Percentiles rank a stretch among this genome's conserved stretches.
phyloP scores from a whole-genome alignment of 2,329 filamentous ascomycete genomes.

The Stagonosporopsis rhizophila region DNA sequence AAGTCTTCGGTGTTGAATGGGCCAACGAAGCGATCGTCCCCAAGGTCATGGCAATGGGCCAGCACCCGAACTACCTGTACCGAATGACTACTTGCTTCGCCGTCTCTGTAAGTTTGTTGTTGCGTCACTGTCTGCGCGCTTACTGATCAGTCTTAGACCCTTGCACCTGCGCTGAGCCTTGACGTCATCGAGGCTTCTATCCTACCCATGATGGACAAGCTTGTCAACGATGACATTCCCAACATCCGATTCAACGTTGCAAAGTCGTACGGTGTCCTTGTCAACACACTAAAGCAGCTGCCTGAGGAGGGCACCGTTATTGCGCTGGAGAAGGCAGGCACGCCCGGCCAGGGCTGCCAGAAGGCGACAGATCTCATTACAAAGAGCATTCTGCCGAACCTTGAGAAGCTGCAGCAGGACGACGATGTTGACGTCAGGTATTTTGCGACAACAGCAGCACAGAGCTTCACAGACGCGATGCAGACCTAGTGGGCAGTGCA shows the following conservation, averaged over 20 bases:
- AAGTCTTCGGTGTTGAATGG: constrained; percentile 98
- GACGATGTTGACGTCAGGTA: constrained; percentile 98
- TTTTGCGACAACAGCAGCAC: constrained; percentile 90
- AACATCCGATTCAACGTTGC: constrained; percentile 99
- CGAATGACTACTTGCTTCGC: constrained; percentile 99
- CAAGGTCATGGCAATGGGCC: constrained; percentile 98
- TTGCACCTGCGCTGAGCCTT: constrained; percentile 89
- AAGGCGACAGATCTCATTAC: constrained; percentile 81
- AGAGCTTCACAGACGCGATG: constrained; percentile 53
- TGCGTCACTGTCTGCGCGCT: constrained; percentile 1
- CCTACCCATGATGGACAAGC: constrained; percentile 93
- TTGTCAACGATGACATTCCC: constrained; percentile 92
- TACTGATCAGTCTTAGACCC: constrained; percentile 68
- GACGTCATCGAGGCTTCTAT: constrained; percentile 93
- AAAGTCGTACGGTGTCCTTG: constrained; percentile 91
- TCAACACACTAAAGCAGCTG: constrained; percentile 88
- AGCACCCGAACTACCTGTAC: constrained; percentile 98
- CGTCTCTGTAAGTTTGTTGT: constrained; percentile 76
- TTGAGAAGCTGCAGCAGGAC: constrained; percentile 96
- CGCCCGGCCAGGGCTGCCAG: constrained; percentile 66
- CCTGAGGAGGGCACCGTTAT: constrained; percentile 87
- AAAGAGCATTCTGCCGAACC: constrained; percentile 83
- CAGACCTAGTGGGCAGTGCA: constrained; percentile 43
- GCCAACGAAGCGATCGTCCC: constrained; percentile 96
- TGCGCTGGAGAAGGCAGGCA: constrained; percentile 80